Base-by-base conservation (phyloP, 306 rosid genomes). In the Castanea mollissima region DNA sequence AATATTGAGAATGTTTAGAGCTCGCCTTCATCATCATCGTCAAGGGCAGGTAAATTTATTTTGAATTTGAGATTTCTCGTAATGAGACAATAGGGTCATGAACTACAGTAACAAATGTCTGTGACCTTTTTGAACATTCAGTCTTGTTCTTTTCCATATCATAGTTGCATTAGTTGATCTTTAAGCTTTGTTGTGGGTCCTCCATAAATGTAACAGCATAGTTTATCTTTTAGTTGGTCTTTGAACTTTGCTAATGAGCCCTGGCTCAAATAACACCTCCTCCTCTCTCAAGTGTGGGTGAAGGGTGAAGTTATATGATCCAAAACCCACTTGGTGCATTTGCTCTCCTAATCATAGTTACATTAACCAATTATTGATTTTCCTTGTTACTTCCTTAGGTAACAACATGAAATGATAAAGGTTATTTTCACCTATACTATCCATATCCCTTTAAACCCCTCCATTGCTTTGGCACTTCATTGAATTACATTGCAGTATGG, bases 21-120 rank as follows among this genome's bases (percentile, higher is more conserved):
- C 99, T 77, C 90, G 98, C 79, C 88, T 91, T 81, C 97, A 95
- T 89, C 98, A 95, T 80, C 91, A 91, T 76, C 90, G 89, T 82
- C 96, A 95, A 85, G 99, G 99, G 71, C 92, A 88, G 91, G 99
- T 95, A 82, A 78, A 79, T 76, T 49, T 65, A 27, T 31, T 55
- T 74, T 59, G 51, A 68, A 46, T 83, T 63, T 73, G 25, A 55
- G 71, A 23, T 57, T 78, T 58, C 20, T 81, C 19, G 2, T 55
- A 57, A 54, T 73, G 60, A 21, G 15, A 14, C 57, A 49, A 16
- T 12, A 46, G 55, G 32, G 5, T 55, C 41, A 41, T 20, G 31
- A 55, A 41, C n/a, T 20, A 74, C 15, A 10, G 6, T 1, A 23
- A 31, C 62, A 63, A 56, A 38, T 35, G 5, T 31, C n/a, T 52